phyloP scores from a whole-genome alignment of 2,329 filamentous ascomycete species.

The Trichoderma aggressivum region DNA sequence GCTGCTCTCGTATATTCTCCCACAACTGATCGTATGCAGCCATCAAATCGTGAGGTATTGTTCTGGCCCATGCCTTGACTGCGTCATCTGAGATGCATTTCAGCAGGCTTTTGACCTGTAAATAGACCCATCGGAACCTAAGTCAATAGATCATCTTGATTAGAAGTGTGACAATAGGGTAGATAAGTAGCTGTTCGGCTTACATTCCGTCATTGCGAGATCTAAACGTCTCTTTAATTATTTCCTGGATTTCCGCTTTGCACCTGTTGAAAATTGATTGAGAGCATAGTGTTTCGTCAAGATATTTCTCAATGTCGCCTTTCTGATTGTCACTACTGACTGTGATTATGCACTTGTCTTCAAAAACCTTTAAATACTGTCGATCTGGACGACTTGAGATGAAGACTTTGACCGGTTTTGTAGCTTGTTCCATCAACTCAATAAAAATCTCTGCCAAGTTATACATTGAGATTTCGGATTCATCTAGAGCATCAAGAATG shows the following conservation, averaged over 20 bases:
- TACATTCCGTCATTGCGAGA: background rate
- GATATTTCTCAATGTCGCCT: conserved; percentile 22
- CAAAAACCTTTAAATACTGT: conserved; percentile 12
- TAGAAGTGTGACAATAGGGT: background rate
- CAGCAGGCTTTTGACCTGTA: conserved; percentile 18
- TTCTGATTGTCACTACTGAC: conserved; percentile 18
- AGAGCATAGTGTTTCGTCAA: conserved; percentile 4
- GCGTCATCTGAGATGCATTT: conserved; percentile 16
- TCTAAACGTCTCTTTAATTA: background rate
- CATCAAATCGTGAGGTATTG: conserved; percentile 17
- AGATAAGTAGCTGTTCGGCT: background rate
- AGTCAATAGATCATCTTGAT: background rate
- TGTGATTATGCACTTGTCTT: conserved; percentile 9
- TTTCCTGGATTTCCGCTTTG: background rate
- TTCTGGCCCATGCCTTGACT: conserved; percentile 16
- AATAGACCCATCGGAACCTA: conserved; percentile 25
- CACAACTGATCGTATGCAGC: conserved; percentile 21
- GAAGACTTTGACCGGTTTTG: conserved; percentile 21
- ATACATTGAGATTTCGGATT: conserved; percentile 18
- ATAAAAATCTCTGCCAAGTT: conserved; percentile 19
- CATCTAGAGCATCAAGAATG: conserved; percentile 22
- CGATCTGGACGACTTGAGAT: conserved; percentile 21
- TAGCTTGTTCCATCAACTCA: background rate
- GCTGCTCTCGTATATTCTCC: background rate
- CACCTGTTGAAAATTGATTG: background rate